Evolutionary conservation across 176 grass and related monocot genomes (phyloP).

Genomic region (barley (Hordeum vulgare)): DNA sequence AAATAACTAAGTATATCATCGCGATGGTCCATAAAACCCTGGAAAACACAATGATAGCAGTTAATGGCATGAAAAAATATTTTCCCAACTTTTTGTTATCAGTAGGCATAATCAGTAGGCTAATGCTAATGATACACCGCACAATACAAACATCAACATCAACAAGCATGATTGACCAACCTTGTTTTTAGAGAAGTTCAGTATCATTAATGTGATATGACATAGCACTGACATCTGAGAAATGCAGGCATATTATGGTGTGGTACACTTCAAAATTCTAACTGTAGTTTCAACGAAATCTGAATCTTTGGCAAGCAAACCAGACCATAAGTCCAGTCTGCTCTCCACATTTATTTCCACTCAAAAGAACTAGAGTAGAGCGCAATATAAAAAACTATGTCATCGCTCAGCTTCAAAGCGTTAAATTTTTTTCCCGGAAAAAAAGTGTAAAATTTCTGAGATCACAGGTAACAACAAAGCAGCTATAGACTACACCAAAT

Average conservation of each 20-base stretch:
- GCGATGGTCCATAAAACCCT: constrained; percentile 72
- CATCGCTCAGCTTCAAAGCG: not conserved
- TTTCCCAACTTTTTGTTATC: not conserved
- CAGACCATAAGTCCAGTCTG: not conserved
- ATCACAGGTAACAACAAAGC: not conserved
- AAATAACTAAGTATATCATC: constrained; percentile 73
- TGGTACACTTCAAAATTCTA: not conserved
- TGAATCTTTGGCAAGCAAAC: not conserved
- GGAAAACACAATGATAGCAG: constrained; percentile 21
- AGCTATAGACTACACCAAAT: not conserved
- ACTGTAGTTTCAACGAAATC: not conserved
- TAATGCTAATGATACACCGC: not conserved
- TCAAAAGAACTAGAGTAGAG: not conserved
- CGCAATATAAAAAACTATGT: not conserved
- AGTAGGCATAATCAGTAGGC: not conserved
- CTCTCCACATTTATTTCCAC: not conserved
- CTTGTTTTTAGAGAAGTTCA: not conserved
- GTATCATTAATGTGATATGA: not conserved
- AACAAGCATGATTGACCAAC: not conserved
- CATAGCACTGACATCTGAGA: not conserved
- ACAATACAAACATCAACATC: not conserved
- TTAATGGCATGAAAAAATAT: not conserved
- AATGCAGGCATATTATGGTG: not conserved
- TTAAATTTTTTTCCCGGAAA: not conserved
- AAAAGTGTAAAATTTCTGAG: not conserved